Percentiles rank a stretch among this genome's conserved stretches.
Conservation (phyloP, 768 basidiomycete genomes). For the Boletellus ananiceps region DNA sequence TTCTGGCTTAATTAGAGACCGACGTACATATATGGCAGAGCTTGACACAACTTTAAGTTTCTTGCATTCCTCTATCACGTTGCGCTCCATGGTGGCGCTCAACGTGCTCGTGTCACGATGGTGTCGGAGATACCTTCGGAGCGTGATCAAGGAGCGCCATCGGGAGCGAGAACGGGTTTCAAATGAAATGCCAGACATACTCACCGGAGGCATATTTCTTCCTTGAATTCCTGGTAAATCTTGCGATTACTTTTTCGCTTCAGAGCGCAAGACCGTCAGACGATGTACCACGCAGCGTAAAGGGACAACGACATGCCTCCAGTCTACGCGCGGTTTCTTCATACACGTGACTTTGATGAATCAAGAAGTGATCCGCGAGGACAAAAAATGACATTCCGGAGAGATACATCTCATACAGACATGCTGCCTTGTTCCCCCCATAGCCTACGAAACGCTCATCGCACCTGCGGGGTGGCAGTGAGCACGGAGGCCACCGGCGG, state of each 20-base stretch:
- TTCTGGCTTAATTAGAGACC: background rate
- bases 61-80: constrained; percentile 59
- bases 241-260: constrained; percentile 75
- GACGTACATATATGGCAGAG: constrained; percentile 27
- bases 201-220: constrained; percentile 68
- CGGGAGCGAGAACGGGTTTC: background rate
- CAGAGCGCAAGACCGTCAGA: background rate
- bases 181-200: background rate
- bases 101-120: constrained; percentile 51
- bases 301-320: constrained; percentile 45
- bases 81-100: constrained; percentile 46
- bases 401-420: constrained; percentile 86
- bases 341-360: constrained; percentile 83
- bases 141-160: background rate
- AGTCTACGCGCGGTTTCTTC: constrained; percentile 68
- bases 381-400: constrained; percentile 83
- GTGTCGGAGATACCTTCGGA: constrained; percentile 55
- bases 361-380: constrained; percentile 80
- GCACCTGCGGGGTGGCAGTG: constrained; percentile 52
- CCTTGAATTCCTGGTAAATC: constrained; percentile 72
- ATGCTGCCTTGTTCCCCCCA: constrained; percentile 90
- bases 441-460: constrained; percentile 90
- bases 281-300: background rate
- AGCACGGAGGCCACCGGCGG: background rate
- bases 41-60: constrained; percentile 49